These are phyloP conservation scores for Dendrobium officinale DNA, from an alignment of 106 monocot genomes.

Conservation along the genomic window DNA sequence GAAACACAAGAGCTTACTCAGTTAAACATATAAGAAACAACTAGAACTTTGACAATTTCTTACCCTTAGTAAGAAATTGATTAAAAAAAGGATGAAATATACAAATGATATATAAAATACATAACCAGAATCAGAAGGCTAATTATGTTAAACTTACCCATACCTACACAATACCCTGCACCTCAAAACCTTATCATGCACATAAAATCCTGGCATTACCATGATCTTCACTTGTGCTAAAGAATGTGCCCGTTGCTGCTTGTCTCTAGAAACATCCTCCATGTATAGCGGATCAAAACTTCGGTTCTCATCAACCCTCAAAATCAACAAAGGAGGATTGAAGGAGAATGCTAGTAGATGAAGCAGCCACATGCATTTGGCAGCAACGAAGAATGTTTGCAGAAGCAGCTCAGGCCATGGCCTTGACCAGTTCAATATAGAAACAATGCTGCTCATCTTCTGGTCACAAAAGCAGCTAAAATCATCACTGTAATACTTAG, in stretches of 20 bases:
- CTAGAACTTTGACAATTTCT: neutral
- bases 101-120: neutral
- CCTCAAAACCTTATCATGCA: constrained; percentile 65
- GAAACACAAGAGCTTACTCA: neutral
- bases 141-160: neutral
- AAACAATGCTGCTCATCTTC: constrained; percentile 66
- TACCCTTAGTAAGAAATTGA: neutral
- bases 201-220: constrained; percentile 94
- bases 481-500: constrained; percentile 68
- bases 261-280: constrained; percentile 62
- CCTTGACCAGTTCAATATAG: constrained; percentile 44
- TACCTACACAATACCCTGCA: constrained; percentile 73
- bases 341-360: constrained; percentile 92
- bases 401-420: constrained; percentile 69
- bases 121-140: neutral
- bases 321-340: constrained; percentile 48
- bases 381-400: constrained; percentile 71
- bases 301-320: constrained; percentile 75
- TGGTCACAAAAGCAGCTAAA: constrained; percentile 81
- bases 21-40: constrained; percentile 1
- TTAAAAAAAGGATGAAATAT: neutral
- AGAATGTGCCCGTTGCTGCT: constrained; percentile 27
- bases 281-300: constrained; percentile 64
- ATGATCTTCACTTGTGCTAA: constrained; percentile 63
- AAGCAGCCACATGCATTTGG: constrained; percentile 88